A percentile compares a stretch with the other conserved stretches of the same genome.
These are phyloP conservation scores for Rubus idaeus DNA, from an alignment of 306 rosid species.

Conservation along the genomic window DNA sequence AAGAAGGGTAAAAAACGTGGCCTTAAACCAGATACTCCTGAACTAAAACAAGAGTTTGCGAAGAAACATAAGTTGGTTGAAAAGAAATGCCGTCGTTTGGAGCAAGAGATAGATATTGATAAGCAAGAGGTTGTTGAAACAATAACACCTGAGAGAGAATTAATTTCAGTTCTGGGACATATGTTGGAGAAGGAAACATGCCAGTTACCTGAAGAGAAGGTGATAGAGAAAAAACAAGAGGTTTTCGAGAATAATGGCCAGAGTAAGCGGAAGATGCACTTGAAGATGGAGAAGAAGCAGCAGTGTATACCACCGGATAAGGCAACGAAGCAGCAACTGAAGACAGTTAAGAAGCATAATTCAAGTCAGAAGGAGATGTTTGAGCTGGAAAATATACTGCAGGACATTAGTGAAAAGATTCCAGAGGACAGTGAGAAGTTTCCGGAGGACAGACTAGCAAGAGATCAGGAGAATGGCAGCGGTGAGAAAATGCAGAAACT, in stretches of 20 bases:
- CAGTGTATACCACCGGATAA: conserved; percentile 4
- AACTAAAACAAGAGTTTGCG: conserved; percentile 21
- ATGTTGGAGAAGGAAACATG: conserved; percentile 10
- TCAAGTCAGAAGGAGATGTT: conserved; percentile 18
- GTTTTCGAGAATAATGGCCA: conserved; percentile 16
- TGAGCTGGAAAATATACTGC: conserved; percentile 5
- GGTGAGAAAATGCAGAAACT: not conserved
- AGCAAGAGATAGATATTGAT: conserved; percentile 29
- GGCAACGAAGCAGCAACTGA: conserved; percentile 28
- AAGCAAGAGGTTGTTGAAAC: conserved; percentile 22
- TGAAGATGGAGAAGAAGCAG: conserved; percentile 25
- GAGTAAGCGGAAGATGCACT: conserved; percentile 20
- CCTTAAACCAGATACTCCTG: conserved; percentile 22
- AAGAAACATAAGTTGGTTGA: conserved; percentile 45
- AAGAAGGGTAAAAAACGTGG: conserved; percentile 29
- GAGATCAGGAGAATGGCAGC: conserved; percentile 12
- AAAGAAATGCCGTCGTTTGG: conserved; percentile 22
- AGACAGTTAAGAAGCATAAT: conserved; percentile 21
- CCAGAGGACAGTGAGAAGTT: conserved; percentile 17
- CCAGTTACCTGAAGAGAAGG: conserved; percentile 21
- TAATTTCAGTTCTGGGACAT: conserved; percentile 23
- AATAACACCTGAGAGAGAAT: conserved; percentile 19
- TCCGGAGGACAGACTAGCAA: conserved; percentile 3
- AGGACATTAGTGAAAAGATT: conserved; percentile 29
- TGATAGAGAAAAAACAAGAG: conserved; percentile 25